Evolutionary conservation across 805 yeast genomes (phyloP).

Genomic region (Kockiozyma suomiensis): DNA sequence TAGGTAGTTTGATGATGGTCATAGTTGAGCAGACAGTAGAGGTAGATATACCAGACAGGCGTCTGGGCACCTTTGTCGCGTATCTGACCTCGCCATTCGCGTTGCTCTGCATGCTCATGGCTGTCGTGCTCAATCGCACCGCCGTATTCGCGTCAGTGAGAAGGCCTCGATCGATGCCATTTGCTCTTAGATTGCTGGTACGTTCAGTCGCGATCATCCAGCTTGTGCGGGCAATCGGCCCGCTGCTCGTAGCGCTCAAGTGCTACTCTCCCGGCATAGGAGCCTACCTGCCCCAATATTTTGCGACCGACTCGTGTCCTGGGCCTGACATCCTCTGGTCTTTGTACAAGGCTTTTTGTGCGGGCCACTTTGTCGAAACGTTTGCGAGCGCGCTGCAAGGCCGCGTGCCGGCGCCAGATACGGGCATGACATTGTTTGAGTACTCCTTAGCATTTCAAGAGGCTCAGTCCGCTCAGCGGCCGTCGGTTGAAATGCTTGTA

Average conservation of each 20-base stretch:
- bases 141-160: slow-evolving; percentile 60
- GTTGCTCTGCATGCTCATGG: slow-evolving; percentile 56
- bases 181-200: slow-evolving; percentile 43
- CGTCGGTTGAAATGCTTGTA: slow-evolving; percentile 55
- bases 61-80: slow-evolving; percentile 30
- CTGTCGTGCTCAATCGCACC: slow-evolving; percentile 60
- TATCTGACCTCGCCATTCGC: slow-evolving; percentile 41
- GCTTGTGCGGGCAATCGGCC: slow-evolving; percentile 44
- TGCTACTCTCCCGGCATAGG: slow-evolving; percentile 37
- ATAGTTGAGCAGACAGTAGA: slow-evolving; percentile 24
- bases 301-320: slow-evolving; percentile 44
- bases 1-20: slow-evolving; percentile 20
- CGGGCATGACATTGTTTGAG: slow-evolving; percentile 73
- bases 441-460: slow-evolving; percentile 78
- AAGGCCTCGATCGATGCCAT: slow-evolving; percentile 45
- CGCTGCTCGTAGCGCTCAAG: slow-evolving; percentile 43
- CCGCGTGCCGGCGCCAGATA: slow-evolving; percentile 58
- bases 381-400: slow-evolving; percentile 63
- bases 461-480: slow-evolving; percentile 54
- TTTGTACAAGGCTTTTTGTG: slow-evolving; percentile 58
- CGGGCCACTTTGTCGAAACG: slow-evolving; percentile 66
- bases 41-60: slow-evolving; percentile 32
- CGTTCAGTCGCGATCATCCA: slow-evolving; percentile 46
- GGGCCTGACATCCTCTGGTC: slow-evolving; percentile 60
- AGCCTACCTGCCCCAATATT: slow-evolving; percentile 27